A percentile compares a stretch with the other conserved stretches of the same genome.
Conservation (phyloP, 495 filamentous ascomycete species). For the Elasticomyces elasticus region DNA sequence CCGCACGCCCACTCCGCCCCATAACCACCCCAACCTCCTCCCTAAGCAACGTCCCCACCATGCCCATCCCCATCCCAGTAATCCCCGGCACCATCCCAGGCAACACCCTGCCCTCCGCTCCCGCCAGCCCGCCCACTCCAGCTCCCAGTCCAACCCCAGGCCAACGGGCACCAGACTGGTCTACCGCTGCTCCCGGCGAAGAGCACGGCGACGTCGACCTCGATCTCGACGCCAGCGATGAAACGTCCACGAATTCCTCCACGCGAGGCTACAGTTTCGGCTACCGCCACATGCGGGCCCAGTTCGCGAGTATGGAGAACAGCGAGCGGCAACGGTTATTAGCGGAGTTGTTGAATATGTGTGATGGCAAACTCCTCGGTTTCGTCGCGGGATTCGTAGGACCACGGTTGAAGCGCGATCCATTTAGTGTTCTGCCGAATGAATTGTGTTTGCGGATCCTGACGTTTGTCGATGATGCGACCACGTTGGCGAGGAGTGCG, state of each 20-base stretch:
- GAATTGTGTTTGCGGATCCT: constrained; percentile 88
- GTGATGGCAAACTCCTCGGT: constrained; percentile 86
- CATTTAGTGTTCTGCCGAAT: constrained; percentile 78
- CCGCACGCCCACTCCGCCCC: constrained; percentile 9
- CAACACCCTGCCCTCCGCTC: constrained; percentile 55
- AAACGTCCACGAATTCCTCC: background rate
- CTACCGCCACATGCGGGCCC: constrained; percentile 43
- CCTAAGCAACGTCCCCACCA: constrained; percentile 13
- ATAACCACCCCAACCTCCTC: constrained; percentile 13
- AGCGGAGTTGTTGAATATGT: constrained; percentile 77
- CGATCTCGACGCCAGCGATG: background rate
- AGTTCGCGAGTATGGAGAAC: constrained; percentile 46
- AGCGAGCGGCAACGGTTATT: constrained; percentile 55
- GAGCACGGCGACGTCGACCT: constrained; percentile 34
- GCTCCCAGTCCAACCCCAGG: constrained; percentile 59
- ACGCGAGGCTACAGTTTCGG: constrained; percentile 12
- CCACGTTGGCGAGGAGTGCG: constrained; percentile 79
- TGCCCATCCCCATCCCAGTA: constrained; percentile 17
- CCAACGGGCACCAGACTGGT: constrained; percentile 51
- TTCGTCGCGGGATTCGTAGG: constrained; percentile 91
- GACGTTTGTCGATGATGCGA: constrained; percentile 89
- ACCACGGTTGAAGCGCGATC: constrained; percentile 88
- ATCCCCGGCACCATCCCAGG: constrained; percentile 35
- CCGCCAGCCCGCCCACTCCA: constrained; percentile 58
- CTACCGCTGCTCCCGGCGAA: constrained; percentile 47